Evolutionary conservation across 1,284 basidiomycete species (phyloP).

Genomic region (Moesziomyces parantarcticus): DNA sequence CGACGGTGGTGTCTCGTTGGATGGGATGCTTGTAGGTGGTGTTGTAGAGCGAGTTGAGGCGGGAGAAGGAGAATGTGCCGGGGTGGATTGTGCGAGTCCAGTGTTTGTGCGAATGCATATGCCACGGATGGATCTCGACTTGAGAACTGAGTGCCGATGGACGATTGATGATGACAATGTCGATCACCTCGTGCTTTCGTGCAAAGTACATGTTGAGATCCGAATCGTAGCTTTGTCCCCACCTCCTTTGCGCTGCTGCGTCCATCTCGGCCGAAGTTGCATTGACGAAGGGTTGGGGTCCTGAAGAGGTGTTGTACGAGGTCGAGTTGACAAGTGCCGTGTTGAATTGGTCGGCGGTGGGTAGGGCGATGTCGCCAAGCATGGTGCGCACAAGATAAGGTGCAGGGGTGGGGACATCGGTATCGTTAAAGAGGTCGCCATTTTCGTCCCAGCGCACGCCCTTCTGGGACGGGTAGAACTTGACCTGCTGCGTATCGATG

Average conservation of each 20-base stretch:
- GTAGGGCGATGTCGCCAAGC: slow-evolving; percentile 16
- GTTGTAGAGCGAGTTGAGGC: slow-evolving; percentile 10
- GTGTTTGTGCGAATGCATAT: slow-evolving; percentile 51
- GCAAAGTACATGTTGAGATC: slow-evolving; percentile 41
- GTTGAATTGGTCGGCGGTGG: slow-evolving; percentile 4
- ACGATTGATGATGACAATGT: slow-evolving; percentile 54
- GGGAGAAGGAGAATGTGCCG: slow-evolving; percentile 43
- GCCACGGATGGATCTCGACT: slow-evolving; percentile 56
- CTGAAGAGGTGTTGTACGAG: background rate
- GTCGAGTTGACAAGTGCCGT: slow-evolving; percentile 22
- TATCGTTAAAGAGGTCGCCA: slow-evolving; percentile 16
- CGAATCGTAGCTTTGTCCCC: slow-evolving; percentile 18
- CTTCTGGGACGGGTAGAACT: slow-evolving; percentile 11
- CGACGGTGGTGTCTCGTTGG: slow-evolving; percentile 48
- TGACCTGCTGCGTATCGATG: slow-evolving; percentile 46
- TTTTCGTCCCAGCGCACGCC: slow-evolving; percentile 44
- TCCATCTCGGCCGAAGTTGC: background rate
- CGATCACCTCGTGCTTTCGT: slow-evolving; percentile 34
- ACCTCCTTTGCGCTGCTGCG: slow-evolving; percentile 1
- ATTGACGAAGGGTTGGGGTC: background rate
- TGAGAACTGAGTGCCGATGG: background rate
- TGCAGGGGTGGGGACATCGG: background rate
- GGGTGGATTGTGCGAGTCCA: slow-evolving; percentile 34
- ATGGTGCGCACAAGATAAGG: slow-evolving; percentile 49
- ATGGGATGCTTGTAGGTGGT: slow-evolving; percentile 20